Conservation (phyloP, 768 basidiomycete species). For the Leccinellum albellum region DNA sequence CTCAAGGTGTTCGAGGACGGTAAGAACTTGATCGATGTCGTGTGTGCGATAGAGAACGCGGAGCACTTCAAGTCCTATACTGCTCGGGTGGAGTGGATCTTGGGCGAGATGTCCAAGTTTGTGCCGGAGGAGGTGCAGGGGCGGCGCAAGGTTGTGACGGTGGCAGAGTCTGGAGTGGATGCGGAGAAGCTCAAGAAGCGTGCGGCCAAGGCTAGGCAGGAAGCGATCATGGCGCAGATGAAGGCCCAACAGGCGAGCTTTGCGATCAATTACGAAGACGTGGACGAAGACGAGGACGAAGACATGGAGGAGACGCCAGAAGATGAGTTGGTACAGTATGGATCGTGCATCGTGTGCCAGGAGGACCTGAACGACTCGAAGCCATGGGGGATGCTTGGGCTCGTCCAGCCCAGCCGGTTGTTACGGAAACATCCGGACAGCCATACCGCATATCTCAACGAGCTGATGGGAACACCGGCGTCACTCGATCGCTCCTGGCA, state of each 20-base stretch:
- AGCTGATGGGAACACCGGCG: conserved; percentile 57
- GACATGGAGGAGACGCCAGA: conserved; percentile 44
- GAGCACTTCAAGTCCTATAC: conserved; percentile 72
- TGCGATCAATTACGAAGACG: conserved; percentile 73
- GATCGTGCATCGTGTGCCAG: conserved; percentile 98
- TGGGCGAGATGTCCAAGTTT: conserved; percentile 54
- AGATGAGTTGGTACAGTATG: conserved; percentile 53
- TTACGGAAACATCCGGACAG: conserved; percentile 75
- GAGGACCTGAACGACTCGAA: conserved; percentile 75
- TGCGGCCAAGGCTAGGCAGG: conserved; percentile 88
- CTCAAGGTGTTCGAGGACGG: conserved; percentile 53
- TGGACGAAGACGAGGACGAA: conserved; percentile 62
- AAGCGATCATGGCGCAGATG: conserved; percentile 94
- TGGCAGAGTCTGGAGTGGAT: conserved; percentile 37
- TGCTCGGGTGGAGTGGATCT: conserved; percentile 71
- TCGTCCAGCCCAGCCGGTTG: conserved; percentile 84
- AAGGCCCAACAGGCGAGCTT: conserved; percentile 88
- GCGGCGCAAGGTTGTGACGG: conserved; percentile 43
- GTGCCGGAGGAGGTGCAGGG: conserved; percentile 55
- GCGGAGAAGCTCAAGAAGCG: conserved; percentile 71
- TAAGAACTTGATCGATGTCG: conserved; percentile 62
- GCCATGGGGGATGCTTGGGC: conserved; percentile 81
- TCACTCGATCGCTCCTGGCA: conserved; percentile 58
- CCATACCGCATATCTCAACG: conserved; percentile 59
- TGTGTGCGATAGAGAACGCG: conserved; percentile 76